Evolutionary conservation across 371 early-diverging fungal genomes (phyloP), one percentile per base, ranked within the genome.

Genomic region (Mucor velutinosus): DNA sequence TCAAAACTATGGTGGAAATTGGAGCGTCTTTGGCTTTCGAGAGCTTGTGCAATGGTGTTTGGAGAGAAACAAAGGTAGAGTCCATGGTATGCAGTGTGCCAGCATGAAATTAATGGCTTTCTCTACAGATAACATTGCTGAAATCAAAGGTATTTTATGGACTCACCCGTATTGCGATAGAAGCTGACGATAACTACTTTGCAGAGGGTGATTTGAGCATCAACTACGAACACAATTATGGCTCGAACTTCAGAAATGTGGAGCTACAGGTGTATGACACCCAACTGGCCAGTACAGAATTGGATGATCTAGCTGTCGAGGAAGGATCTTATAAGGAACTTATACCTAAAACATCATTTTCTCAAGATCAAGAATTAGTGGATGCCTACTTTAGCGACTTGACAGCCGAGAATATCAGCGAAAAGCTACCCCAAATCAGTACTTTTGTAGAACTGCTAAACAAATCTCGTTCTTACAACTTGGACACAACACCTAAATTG

Each of bases 401-500:
- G 7, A 29, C 27, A 5, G 7, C 30, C 27, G 29, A 41, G 23
- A 11, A 25, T 29, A 4, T 33, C 4, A 21, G 2, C 6, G 49
- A 66, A 35, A 25, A 25, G 7, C 27, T 45, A 30, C n/a, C 30
- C 0, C 23, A 51, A 21, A 59, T 30, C 29, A n/a, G 56, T 0
- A 43, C 72, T 0, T 68, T 87, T 45, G 67, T 66, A 6, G 69
- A 73, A 11, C 65, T 89, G 11, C 66, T 87, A 53, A 66, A 70
- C 7, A 64, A 69, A 32, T 80, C 87, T 21, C 83, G 94, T 47
- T 76, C 83, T 17, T 95, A 90, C 77, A 87, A 86, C 68, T 58
- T 97, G 51, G 98, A 97, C 66, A 81, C 94, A 14, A 76, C 87
- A 0, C 95, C 98, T 1, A 93, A 92, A 71, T 69, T 95, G 15